phyloP scores from a whole-genome alignment of 2,329 filamentous ascomycete species.

The Alternaria consortialis region DNA sequence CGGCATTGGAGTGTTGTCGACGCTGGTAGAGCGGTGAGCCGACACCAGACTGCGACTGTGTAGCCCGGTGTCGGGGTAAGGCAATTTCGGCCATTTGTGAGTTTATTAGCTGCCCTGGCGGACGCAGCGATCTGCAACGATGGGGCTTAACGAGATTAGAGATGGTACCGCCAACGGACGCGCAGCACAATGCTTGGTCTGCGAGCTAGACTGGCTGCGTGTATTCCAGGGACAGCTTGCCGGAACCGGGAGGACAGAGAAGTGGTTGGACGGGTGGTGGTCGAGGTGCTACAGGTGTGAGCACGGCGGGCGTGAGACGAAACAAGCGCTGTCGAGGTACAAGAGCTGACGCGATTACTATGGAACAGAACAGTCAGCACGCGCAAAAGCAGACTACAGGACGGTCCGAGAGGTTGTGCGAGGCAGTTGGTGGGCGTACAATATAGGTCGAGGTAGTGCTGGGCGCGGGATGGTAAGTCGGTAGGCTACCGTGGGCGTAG shows the following conservation, averaged over 20 bases:
- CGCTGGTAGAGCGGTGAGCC: slow-evolving; percentile 52
- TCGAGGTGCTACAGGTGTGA: slow-evolving; percentile 41
- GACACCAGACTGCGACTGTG: slow-evolving; percentile 48
- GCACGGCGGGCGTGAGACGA: slow-evolving; percentile 49
- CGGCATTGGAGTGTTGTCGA: slow-evolving; percentile 42
- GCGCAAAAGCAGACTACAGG: slow-evolving; percentile 38
- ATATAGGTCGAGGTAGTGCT: slow-evolving; percentile 24
- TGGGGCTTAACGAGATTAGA: slow-evolving; percentile 41
- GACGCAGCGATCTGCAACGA: slow-evolving; percentile 36
- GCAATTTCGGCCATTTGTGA: slow-evolving; percentile 51
- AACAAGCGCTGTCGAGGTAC: slow-evolving; percentile 51
- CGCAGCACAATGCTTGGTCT: slow-evolving; percentile 32
- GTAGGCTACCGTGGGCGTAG: slow-evolving; percentile 23
- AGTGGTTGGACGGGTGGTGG: slow-evolving; percentile 17
- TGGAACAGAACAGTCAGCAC: slow-evolving; percentile 43
- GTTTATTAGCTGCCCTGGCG: slow-evolving; percentile 32
- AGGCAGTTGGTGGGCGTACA: slow-evolving; percentile 34
- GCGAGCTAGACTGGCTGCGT: slow-evolving; percentile 32
- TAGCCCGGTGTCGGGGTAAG: slow-evolving; percentile 52
- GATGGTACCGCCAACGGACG: slow-evolving; percentile 34
- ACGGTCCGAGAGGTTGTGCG: slow-evolving; percentile 10
- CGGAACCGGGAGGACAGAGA: slow-evolving; percentile 13
- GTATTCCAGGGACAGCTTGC: slow-evolving; percentile 33
- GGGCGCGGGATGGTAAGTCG: slow-evolving; percentile 19
- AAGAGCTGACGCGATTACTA: slow-evolving; percentile 46